Evolutionary conservation across 2,329 filamentous ascomycete species (phyloP).

Genomic region (Aspergillus tubingensis): DNA sequence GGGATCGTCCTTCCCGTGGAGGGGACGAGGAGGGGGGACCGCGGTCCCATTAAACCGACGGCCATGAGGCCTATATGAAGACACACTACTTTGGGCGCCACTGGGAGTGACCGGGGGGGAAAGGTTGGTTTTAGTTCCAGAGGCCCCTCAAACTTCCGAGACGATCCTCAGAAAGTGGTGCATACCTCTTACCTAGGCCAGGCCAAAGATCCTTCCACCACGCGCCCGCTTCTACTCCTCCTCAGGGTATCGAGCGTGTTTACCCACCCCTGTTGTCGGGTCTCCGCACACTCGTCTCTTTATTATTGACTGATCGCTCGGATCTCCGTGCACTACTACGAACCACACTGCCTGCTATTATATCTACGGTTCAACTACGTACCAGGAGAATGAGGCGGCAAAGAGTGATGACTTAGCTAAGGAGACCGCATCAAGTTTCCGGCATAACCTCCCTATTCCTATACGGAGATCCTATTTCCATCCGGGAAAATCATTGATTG

Average conservation of each 20-base stretch:
- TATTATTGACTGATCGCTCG: constrained; percentile 6
- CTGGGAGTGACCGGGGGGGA: constrained; percentile 2
- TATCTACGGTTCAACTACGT: background rate
- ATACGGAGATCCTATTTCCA: constrained; percentile 2
- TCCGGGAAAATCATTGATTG: constrained; percentile 14
- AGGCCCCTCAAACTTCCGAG: constrained; percentile 27
- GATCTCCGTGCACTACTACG: background rate
- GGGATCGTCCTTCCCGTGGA: background rate
- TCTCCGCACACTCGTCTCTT: constrained; percentile 7
- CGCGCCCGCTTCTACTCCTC: constrained; percentile 1
- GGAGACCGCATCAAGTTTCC: background rate
- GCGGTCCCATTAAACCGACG: background rate
- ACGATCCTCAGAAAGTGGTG: constrained; percentile 22
- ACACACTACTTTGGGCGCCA: background rate
- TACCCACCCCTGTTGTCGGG: constrained; percentile 8
- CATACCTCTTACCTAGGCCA: background rate
- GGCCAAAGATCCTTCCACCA: constrained; percentile 16
- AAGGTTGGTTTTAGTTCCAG: constrained; percentile 5
- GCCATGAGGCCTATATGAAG: background rate
- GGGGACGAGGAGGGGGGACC: background rate
- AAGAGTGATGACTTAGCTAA: constrained; percentile 8
- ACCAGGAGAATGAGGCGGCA: constrained; percentile 10
- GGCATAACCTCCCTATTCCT: background rate
- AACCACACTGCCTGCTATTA: background rate
- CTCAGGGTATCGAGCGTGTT: constrained; percentile 1